Percentiles rank a stretch among this genome's conserved stretches.
These are phyloP conservation scores for Naumovozyma castellii DNA, from an alignment of 805 yeast species.

Conservation along the genomic window DNA sequence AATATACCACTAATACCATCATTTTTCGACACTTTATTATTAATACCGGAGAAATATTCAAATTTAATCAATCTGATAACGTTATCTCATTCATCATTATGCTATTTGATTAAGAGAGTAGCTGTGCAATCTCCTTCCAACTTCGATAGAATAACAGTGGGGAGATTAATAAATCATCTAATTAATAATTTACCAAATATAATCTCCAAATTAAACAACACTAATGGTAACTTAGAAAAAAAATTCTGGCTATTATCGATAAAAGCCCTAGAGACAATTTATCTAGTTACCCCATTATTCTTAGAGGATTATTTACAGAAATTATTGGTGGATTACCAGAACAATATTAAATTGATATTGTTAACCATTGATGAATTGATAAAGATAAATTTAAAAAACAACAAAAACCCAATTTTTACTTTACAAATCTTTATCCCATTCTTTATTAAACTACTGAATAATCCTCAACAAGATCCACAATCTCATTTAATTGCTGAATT, in stretches of 20 bases:
- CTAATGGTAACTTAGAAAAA: constrained; percentile 5
- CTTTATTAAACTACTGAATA: constrained; percentile 27
- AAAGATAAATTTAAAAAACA: constrained; percentile 21
- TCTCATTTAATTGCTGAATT: constrained; percentile 18
- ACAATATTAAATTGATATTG: constrained; percentile 6
- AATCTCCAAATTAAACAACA: not conserved
- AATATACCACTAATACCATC: constrained; percentile 14
- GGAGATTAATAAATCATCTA: constrained; percentile 9
- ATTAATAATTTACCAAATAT: constrained; percentile 7
- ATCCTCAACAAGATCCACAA: constrained; percentile 10
- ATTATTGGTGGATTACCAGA: constrained; percentile 1
- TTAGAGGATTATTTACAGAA: constrained; percentile 8
- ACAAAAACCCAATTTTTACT: constrained; percentile 24
- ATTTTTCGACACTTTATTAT: constrained; percentile 22
- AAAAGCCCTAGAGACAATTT: constrained; percentile 27
- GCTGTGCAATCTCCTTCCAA: constrained; percentile 31
- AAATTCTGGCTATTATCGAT: constrained; percentile 25
- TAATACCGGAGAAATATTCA: constrained; percentile 2
- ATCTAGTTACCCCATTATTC: constrained; percentile 17
- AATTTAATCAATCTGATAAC: constrained; percentile 5
- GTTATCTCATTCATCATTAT: constrained; percentile 34
- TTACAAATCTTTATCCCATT: constrained; percentile 27
- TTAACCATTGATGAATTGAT: constrained; percentile 22
- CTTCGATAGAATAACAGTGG: constrained; percentile 8
- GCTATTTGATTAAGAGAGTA: constrained; percentile 37